Base-by-base conservation (phyloP, 768 basidiomycete species). In the Boletus pseudo-olivaceus region DNA sequence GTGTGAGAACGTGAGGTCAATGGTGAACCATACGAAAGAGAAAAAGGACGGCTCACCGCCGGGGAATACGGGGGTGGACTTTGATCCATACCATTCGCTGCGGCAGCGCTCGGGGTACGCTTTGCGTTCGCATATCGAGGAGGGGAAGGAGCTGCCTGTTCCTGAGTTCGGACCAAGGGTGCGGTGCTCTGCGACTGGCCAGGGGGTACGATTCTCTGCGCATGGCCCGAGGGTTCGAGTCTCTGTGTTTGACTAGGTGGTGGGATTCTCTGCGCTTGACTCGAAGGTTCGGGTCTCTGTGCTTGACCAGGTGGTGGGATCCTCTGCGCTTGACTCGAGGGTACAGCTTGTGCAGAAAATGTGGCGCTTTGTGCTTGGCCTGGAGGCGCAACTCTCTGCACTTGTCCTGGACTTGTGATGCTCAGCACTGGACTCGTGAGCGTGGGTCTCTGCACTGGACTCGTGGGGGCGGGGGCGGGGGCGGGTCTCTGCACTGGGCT, bases 11-110 rank as follows among this genome's bases (percentile, higher is more conserved):
- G 35, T 42, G 45, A 32, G 35, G 32, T 8, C 14, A 26, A 3
- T 9, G 23, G 15, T 17, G 34, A 34, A n/a, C 6, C 11, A 23
- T 19, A 19, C 20, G 27, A 39, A 29, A 47, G 5, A 9, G 2
- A 33, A 7, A 19, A 33, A 19, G 11, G 20, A 40, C 1, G 20
- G 32, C 67, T 63, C 46, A 69, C 67, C 67, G 23, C 67, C n/a
- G 69, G 47, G 6, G 49, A 62, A 40, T 66, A 66, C 1, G 66
- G 65, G 2, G 65, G 65, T 27, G 65, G 66, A 51, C 55, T 65
- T 20, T 23, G 51, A 8, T 54, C 48, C 37, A 23, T n/a, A 17
- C 19, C 46, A 10, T 46, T 48, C n/a, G n/a, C 1, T 5, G 20
- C 20, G 8, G 43, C 33, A 15, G 19, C 12, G 12, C 44, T 17